A percentile compares a stretch with the other conserved stretches of the same genome.
These are phyloP conservation scores for Fusarium fracticaudum DNA, from an alignment of 2,329 filamentous ascomycete species.

Conservation along the genomic window DNA sequence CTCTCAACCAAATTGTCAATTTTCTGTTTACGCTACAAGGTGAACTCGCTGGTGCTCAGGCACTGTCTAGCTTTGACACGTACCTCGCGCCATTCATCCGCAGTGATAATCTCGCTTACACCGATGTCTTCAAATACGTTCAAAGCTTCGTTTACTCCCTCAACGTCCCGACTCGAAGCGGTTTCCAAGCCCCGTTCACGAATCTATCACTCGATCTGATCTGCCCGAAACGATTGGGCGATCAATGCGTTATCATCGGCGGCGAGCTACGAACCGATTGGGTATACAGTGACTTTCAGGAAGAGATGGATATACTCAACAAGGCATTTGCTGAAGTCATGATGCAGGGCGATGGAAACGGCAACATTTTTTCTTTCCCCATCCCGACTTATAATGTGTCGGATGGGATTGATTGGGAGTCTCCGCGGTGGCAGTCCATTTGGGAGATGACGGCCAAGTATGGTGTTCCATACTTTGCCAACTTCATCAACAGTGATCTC, in stretches of 20 bases:
- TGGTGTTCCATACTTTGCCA: slow-evolving; percentile 39
- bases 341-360: slow-evolving; percentile 39
- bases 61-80: slow-evolving; percentile 37
- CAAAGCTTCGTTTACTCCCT: slow-evolving; percentile 42
- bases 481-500: slow-evolving; percentile 40
- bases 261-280: slow-evolving; percentile 27
- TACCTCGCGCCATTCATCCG: slow-evolving; percentile 38
- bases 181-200: slow-evolving; percentile 40
- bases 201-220: slow-evolving; percentile 36
- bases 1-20: slow-evolving; percentile 40
- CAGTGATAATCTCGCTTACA: slow-evolving; percentile 25
- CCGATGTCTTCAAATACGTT: slow-evolving; percentile 37
- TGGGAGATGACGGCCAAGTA: slow-evolving; percentile 43
- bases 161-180: slow-evolving; percentile 40
- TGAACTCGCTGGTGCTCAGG: slow-evolving; percentile 37
- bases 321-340: slow-evolving; percentile 40
- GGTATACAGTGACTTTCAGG: slow-evolving; percentile 37
- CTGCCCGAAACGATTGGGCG: slow-evolving; percentile 25
- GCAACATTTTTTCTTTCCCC: slow-evolving; percentile 40
- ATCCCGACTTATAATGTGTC: slow-evolving; percentile 39
- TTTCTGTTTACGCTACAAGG: slow-evolving; percentile 39
- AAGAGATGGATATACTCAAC: slow-evolving; percentile 41
- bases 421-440: slow-evolving; percentile 34
- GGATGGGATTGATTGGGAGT: slow-evolving; percentile 39
- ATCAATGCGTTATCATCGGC: slow-evolving; percentile 33